These are phyloP conservation scores for Fusarium azukiicola DNA, from an alignment of 2,329 filamentous ascomycete genomes.

Conservation along the genomic window DNA sequence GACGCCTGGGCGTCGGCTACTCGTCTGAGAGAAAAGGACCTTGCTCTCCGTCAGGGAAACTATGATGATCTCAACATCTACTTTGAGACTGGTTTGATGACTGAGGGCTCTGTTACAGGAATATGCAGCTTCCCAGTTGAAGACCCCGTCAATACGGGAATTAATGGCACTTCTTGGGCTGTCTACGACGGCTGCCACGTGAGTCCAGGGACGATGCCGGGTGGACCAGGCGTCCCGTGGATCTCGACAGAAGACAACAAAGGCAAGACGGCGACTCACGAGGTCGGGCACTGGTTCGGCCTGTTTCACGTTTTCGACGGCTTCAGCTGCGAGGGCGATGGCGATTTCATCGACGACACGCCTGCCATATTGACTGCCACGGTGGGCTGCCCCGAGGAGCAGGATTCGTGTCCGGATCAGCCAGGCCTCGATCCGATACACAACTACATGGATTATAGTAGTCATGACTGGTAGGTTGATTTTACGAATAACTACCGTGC, in stretches of 20 bases:
- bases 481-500: neutral
- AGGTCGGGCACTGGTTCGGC: conserved; percentile 73
- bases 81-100: conserved; percentile 63
- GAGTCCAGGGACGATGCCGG: conserved; percentile 62
- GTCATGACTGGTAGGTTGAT: conserved; percentile 61
- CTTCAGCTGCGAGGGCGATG: conserved; percentile 58
- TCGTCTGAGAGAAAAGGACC: conserved; percentile 68
- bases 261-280: conserved; percentile 63
- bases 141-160: conserved; percentile 53
- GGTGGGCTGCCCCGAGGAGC: conserved; percentile 62
- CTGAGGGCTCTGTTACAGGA: conserved; percentile 64
- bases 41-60: conserved; percentile 65
- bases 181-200: conserved; percentile 60
- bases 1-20: conserved; percentile 64
- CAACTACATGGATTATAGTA: conserved; percentile 66
- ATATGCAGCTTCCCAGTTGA: conserved; percentile 67
- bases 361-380: conserved; percentile 60
- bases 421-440: conserved; percentile 61
- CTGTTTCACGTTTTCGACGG: conserved; percentile 72
- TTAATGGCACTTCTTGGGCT: conserved; percentile 61
- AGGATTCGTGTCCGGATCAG: conserved; percentile 60
- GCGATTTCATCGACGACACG: conserved; percentile 67
- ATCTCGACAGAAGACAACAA: conserved; percentile 56
- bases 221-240: conserved; percentile 53
- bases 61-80: conserved; percentile 71